These are phyloP conservation scores for Erodium texanum DNA, from an alignment of 441 rosid species.

Conservation along the genomic window DNA sequence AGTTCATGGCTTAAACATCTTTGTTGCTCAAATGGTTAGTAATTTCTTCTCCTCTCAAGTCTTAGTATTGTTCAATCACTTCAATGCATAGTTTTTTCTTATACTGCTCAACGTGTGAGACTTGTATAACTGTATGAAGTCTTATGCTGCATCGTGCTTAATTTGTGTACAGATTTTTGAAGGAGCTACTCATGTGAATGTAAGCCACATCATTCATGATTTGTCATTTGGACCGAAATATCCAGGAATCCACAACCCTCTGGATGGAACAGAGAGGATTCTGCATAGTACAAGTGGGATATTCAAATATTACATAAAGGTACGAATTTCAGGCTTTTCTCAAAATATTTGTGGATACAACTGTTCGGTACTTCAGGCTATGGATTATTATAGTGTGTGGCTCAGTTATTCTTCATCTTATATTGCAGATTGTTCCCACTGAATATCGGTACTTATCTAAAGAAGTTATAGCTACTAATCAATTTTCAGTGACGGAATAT, in stretches of 20 bases:
- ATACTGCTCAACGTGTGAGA: no score
- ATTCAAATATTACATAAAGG: conserved; percentile 93
- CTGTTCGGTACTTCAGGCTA: no score
- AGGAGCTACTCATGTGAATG: conserved; percentile 67
- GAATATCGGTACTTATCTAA: conserved; percentile 81
- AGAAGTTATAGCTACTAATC: conserved; percentile 82
- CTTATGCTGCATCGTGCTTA: not conserved
- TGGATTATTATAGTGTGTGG: no score
- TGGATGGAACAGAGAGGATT: conserved; percentile 59
- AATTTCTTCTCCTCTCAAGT: not conserved
- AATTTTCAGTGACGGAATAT: conserved; percentile 92
- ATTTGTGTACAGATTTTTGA: conserved; percentile 58
- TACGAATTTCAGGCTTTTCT: conserved; percentile 26
- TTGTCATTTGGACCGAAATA: conserved; percentile 90
- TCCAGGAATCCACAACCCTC: conserved; percentile 83
- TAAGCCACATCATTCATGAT: conserved; percentile 77
- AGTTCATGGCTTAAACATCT: conserved; percentile 84
- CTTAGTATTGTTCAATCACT: no score
- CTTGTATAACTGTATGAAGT: no score
- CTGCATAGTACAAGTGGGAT: conserved; percentile 73
- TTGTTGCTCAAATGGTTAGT: conserved; percentile 91
- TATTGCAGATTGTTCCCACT: conserved; percentile 83
- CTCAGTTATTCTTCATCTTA: not conserved
- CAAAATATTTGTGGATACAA: no score
- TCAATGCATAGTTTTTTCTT: no score